A percentile compares a stretch with the other conserved stretches of the same genome.
Conservation (phyloP, 306 rosid genomes). For the Castanea sativa region DNA sequence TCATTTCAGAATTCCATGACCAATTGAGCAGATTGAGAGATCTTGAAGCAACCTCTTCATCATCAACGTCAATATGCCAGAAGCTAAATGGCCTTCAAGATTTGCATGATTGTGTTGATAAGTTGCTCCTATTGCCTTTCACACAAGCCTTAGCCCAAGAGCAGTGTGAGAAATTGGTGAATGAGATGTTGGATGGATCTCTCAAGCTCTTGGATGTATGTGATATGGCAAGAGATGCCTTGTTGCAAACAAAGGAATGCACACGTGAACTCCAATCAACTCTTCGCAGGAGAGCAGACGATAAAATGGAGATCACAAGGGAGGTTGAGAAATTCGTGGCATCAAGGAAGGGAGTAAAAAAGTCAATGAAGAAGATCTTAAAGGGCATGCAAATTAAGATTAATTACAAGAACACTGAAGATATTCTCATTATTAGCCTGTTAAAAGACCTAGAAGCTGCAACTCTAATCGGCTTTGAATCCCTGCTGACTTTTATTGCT, state of each 20-base stretch:
- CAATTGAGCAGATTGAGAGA: conserved; percentile 21
- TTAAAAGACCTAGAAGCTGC: conserved; percentile 25
- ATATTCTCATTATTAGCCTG: conserved; percentile 10
- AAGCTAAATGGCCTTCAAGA: conserved; percentile 14
- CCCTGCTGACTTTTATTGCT: conserved; percentile 13
- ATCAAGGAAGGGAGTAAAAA: conserved; percentile 32
- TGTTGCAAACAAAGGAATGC: conserved; percentile 25
- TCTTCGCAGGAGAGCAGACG: conserved; percentile 2
- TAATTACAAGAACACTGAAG: conserved; percentile 5
- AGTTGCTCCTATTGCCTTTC: conserved; percentile 13
- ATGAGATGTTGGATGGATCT: conserved; percentile 19
- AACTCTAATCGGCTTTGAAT: conserved; percentile 12
- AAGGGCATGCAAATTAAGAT: conserved; percentile 7
- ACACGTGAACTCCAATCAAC: conserved; percentile 16
- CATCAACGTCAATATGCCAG: conserved; percentile 16
- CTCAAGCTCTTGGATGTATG: conserved; percentile 21
- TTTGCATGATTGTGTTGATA: conserved; percentile 11
- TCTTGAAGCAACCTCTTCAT: conserved; percentile 16
- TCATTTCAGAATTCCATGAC: conserved; percentile 12
- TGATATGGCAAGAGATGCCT: conserved; percentile 20
- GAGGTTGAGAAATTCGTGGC: conserved; percentile 23
- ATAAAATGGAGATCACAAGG: not conserved
- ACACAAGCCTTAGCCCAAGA: not conserved
- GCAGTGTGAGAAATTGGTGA: not conserved
- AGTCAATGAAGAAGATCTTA: conserved; percentile 27